Evolutionary conservation across 768 basidiomycete species (phyloP).

Genomic region (Basidioascus undulatus): DNA sequence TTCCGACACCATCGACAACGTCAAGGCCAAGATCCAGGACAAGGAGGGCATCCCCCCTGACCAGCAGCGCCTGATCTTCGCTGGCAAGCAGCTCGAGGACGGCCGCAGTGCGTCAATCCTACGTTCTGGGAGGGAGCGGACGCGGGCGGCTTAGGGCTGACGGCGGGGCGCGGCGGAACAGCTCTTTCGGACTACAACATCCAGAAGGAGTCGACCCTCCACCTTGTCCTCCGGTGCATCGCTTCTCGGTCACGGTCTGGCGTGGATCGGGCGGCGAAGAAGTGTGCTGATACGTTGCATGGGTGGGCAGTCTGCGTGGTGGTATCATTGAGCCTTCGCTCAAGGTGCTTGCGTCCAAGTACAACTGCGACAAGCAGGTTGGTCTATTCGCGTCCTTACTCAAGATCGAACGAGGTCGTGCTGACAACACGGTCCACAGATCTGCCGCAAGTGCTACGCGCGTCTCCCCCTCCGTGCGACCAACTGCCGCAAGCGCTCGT

Average conservation of each 20-base stretch:
- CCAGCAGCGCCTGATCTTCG: constrained; percentile 75
- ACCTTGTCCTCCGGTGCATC: constrained; percentile 39
- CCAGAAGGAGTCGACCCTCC: constrained; percentile 60
- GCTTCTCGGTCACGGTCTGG: not conserved
- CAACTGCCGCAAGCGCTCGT: constrained; percentile 91
- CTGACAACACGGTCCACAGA: too few species aligned
- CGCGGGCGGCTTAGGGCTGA: too few species aligned
- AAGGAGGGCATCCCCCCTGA: constrained; percentile 87
- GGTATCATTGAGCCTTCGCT: constrained; percentile 98
- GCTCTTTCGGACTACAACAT: too few species aligned
- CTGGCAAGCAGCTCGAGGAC: constrained; percentile 78
- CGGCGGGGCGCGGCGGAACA: too few species aligned
- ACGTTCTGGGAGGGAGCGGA: too few species aligned
- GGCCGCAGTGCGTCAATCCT: too few species aligned
- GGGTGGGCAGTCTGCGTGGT: constrained; percentile 51
- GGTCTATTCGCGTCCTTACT: too few species aligned
- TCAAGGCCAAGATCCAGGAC: constrained; percentile 85
- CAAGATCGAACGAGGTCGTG: not conserved
- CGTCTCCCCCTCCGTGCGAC: constrained; percentile 97
- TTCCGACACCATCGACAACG: constrained; percentile 78
- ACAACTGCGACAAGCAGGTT: constrained; percentile 33
- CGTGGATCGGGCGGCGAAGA: constrained; percentile 2
- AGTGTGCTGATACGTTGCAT: not conserved
- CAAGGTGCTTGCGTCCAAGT: constrained; percentile 87
- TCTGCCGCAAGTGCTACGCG: constrained; percentile 99